Evolutionary conservation across 2,329 filamentous ascomycete species (phyloP).

Genomic region (Fusarium pseudoanthophilum): DNA sequence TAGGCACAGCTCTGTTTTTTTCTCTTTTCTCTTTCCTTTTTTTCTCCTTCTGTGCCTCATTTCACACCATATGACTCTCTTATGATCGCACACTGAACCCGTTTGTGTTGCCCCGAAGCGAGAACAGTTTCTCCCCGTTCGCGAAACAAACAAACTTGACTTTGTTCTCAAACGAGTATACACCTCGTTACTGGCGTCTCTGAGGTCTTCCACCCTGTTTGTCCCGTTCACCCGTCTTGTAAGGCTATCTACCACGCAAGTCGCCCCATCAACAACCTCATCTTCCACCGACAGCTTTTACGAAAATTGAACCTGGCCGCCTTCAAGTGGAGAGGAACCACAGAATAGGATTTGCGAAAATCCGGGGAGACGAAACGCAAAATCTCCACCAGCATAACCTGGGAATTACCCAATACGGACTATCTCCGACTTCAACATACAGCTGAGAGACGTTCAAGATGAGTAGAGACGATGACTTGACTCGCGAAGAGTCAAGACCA

Average conservation of each 20-base stretch:
- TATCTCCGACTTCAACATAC: not conserved
- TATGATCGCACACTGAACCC: not conserved
- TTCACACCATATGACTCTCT: not conserved
- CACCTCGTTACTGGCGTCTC: no score
- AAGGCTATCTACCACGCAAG: not conserved
- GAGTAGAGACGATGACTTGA: constrained; percentile 8
- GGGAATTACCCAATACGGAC: constrained; percentile 24
- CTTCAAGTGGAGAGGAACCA: constrained; percentile 9
- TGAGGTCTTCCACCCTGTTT: not conserved
- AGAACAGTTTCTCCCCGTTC: not conserved
- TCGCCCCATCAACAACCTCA: not conserved
- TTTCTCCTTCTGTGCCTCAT: not conserved
- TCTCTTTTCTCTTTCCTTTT: not conserved
- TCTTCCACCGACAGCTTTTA: not conserved
- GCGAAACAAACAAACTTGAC: not conserved
- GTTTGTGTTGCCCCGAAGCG: not conserved
- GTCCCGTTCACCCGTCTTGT: not conserved
- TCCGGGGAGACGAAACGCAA: constrained; percentile 6
- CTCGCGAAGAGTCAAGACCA: constrained; percentile 1
- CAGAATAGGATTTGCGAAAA: constrained; percentile 17
- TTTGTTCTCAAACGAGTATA: not conserved
- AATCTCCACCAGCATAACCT: not conserved
- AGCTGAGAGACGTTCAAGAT: constrained; percentile 10
- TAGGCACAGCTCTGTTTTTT: not conserved
- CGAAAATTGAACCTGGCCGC: not conserved